Conservation (phyloP, 805 yeast genomes). For the Peterozyma toletana region DNA sequence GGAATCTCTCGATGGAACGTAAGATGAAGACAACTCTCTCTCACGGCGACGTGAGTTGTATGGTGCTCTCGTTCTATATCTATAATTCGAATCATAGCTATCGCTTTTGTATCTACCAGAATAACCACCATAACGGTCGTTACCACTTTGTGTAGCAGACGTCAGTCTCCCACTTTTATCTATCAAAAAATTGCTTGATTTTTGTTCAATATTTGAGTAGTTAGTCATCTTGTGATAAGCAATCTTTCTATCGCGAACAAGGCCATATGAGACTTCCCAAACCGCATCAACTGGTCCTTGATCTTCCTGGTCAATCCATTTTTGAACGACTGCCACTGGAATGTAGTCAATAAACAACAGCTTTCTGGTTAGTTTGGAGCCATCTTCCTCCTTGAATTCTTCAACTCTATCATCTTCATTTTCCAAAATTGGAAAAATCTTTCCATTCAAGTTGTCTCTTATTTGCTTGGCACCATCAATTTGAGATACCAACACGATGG, state of each 20-base stretch:
- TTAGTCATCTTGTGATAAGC: slow-evolving; percentile 25
- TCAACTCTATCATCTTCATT: slow-evolving; percentile 16
- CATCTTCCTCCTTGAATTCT: slow-evolving; percentile 16
- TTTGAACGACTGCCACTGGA: slow-evolving; percentile 36
- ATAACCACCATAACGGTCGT: slow-evolving; percentile 1
- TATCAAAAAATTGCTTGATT: slow-evolving; percentile 1
- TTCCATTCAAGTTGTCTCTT: slow-evolving; percentile 27
- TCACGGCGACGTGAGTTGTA: neutral
- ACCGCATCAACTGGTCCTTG: slow-evolving; percentile 35
- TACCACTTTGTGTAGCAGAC: neutral
- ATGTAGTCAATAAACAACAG: slow-evolving; percentile 33
- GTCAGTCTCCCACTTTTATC: slow-evolving; percentile 2
- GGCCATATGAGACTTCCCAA: slow-evolving; percentile 34
- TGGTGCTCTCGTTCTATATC: neutral
- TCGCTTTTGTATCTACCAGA: neutral
- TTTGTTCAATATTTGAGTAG: slow-evolving; percentile 17
- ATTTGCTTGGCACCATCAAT: slow-evolving; percentile 32
- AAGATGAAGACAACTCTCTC: slow-evolving; percentile 1
- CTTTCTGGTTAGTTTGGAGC: slow-evolving; percentile 15
- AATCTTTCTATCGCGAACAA: slow-evolving; percentile 24
- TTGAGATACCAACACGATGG: slow-evolving; percentile 30
- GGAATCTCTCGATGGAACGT: neutral
- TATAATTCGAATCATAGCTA: neutral
- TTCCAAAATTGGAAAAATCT: slow-evolving; percentile 23
- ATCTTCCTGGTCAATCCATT: slow-evolving; percentile 40